Evolutionary conservation across 2,329 filamentous ascomycete species (phyloP).

Genomic region (Thermoascus crustaceus): DNA sequence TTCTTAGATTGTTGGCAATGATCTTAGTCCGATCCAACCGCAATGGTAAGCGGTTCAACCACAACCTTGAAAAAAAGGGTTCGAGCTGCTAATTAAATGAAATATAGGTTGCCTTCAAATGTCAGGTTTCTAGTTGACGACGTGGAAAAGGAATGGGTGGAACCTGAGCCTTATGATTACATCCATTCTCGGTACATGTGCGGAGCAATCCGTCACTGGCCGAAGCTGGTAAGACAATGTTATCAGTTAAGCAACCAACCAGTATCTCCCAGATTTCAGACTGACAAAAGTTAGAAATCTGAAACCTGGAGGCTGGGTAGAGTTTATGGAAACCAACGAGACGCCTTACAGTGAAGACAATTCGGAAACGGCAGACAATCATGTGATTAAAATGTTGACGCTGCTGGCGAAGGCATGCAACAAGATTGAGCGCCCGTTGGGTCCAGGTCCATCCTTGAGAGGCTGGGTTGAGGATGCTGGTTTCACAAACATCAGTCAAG

Average conservation of each 20-base stretch:
- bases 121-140: background rate
- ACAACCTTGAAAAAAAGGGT: too few relatives aligned
- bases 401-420: conserved; percentile 1
- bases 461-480: background rate
- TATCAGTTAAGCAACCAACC: too few relatives aligned
- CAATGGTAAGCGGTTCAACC: too few relatives aligned
- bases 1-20: background rate
- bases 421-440: conserved; percentile 2
- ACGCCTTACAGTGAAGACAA: background rate
- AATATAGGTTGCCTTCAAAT: background rate
- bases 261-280: too few relatives aligned
- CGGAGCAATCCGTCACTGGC: conserved; percentile 8
- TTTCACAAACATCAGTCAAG: too few relatives aligned
- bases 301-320: conserved; percentile 7
- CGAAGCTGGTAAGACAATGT: background rate
- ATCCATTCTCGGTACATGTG: conserved; percentile 10
- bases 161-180: conserved; percentile 5
- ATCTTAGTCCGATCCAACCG: background rate
- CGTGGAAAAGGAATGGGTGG: background rate
- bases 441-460: background rate
- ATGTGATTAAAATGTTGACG: background rate
- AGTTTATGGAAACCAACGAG: background rate
- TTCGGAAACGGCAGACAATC: background rate
- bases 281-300: too few relatives aligned
- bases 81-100: too few relatives aligned